Percentiles rank a stretch among this genome's conserved stretches.
These are phyloP conservation scores for Gautieria morchelliformis DNA, from an alignment of 768 basidiomycete species.

Conservation along the genomic window DNA sequence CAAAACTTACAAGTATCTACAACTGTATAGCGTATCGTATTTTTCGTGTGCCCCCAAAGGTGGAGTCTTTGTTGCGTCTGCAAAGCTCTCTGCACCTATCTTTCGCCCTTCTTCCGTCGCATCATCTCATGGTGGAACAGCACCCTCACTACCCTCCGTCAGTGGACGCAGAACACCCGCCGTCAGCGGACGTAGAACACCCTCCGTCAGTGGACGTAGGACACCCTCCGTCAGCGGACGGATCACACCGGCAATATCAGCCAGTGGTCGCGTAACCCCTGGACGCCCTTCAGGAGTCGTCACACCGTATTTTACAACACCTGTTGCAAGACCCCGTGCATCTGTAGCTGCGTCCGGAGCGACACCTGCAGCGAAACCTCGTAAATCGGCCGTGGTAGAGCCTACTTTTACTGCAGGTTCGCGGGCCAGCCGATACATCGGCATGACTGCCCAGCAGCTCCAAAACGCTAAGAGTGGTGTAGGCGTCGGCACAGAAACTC, in stretches of 20 bases:
- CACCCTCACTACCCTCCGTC: slow-evolving; percentile 24
- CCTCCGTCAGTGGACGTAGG: slow-evolving; percentile 26
- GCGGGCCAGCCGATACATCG: slow-evolving; percentile 74
- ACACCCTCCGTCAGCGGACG: slow-evolving; percentile 40
- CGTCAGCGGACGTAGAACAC: slow-evolving; percentile 34
- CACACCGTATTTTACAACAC: slow-evolving; percentile 28
- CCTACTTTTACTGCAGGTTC: slow-evolving; percentile 68
- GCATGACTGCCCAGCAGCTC: slow-evolving; percentile 78
- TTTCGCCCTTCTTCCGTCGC: slow-evolving; percentile 71
- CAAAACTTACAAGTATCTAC: background rate
- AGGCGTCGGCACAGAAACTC: slow-evolving; percentile 8
- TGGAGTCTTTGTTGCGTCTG: slow-evolving; percentile 81
- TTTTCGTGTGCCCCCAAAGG: slow-evolving; percentile 78
- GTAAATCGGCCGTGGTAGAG: slow-evolving; percentile 21
- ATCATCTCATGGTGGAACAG: slow-evolving; percentile 48
- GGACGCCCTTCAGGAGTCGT: slow-evolving; percentile 14
- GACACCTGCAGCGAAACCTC: slow-evolving; percentile 19
- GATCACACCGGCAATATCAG: slow-evolving; percentile 31
- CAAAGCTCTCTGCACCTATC: slow-evolving; percentile 66
- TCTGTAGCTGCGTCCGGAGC: slow-evolving; percentile 30
- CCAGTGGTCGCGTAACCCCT: slow-evolving; percentile 17
- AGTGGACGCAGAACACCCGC: slow-evolving; percentile 34
- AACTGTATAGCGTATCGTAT: slow-evolving; percentile 22
- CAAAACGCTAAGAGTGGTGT: slow-evolving; percentile 32
- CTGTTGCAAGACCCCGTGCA: slow-evolving; percentile 26